Percentiles rank a stretch among this genome's conserved stretches.
Evolutionary conservation across 2,329 filamentous ascomycete genomes (phyloP).

Genomic region (Ambrosiella xylebori): DNA sequence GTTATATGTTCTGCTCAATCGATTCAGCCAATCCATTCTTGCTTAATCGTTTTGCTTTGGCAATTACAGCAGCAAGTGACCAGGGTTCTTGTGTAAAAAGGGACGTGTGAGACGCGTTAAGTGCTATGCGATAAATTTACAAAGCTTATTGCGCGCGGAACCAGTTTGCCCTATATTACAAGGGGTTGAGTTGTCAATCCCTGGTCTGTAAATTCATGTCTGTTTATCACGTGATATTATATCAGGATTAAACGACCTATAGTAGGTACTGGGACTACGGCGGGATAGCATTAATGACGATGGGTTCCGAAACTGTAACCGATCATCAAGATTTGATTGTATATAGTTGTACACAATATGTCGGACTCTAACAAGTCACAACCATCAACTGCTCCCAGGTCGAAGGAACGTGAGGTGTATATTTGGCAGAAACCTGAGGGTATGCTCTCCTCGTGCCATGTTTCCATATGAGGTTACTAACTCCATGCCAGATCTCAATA

Average conservation of each 20-base stretch:
- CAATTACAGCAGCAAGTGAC: not conserved
- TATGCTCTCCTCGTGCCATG: not conserved
- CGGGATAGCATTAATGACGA: too few species aligned
- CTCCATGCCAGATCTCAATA: conserved; percentile 1
- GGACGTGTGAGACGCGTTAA: conserved; percentile 13
- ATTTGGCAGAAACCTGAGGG: conserved; percentile 9
- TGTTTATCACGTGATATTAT: not conserved
- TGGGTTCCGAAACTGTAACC: too few species aligned
- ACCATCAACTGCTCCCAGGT: not conserved
- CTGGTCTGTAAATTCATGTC: not conserved
- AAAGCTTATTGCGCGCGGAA: not conserved
- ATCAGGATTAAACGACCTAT: not conserved
- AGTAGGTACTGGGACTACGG: too few species aligned
- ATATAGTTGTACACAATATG: conserved; percentile 1
- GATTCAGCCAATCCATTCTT: conserved; percentile 5
- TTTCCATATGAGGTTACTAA: not conserved
- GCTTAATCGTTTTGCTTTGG: conserved; percentile 3
- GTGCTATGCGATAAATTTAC: conserved; percentile 8
- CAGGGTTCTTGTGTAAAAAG: conserved; percentile 9
- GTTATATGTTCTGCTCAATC: not conserved
- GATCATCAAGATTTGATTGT: not conserved
- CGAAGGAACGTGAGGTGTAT: conserved; percentile 7
- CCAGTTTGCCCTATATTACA: not conserved
- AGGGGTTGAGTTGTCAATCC: not conserved
- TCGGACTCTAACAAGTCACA: not conserved